Conservation (phyloP, 2,329 filamentous ascomycete species). For the Harringtonia lauricola region DNA sequence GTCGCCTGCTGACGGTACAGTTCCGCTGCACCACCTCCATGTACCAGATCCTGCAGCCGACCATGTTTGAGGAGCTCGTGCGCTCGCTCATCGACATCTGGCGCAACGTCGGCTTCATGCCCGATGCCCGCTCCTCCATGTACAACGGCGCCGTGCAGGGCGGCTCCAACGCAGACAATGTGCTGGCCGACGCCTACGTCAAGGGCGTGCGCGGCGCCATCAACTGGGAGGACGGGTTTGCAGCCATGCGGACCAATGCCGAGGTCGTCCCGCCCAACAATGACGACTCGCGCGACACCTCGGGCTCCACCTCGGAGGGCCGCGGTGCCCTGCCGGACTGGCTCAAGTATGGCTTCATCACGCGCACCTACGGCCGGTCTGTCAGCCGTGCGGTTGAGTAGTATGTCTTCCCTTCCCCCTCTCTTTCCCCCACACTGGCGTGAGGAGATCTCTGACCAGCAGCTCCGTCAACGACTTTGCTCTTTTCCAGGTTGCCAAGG, state of each 20-base stretch:
- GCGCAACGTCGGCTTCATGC: slow-evolving; percentile 51
- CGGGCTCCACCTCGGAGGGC: slow-evolving; percentile 56
- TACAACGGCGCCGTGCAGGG: slow-evolving; percentile 60
- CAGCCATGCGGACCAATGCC: slow-evolving; percentile 56
- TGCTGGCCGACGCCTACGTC: slow-evolving; percentile 61
- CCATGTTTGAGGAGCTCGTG: slow-evolving; percentile 52
- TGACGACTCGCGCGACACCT: slow-evolving; percentile 41
- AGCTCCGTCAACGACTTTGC: slow-evolving; percentile 49
- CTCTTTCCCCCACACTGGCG: too few species aligned
- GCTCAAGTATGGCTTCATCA: slow-evolving; percentile 54
- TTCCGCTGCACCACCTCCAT: slow-evolving; percentile 56
- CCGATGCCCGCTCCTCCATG: slow-evolving; percentile 56
- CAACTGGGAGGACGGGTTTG: slow-evolving; percentile 52
- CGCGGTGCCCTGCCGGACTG: slow-evolving; percentile 60
- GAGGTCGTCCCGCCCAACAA: slow-evolving; percentile 51
- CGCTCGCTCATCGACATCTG: slow-evolving; percentile 59
- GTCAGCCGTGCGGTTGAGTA: slow-evolving; percentile 59
- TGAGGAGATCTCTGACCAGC: too few species aligned
- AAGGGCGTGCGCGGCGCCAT: slow-evolving; percentile 54
- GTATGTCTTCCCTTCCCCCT: not conserved
- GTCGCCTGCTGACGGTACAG: slow-evolving; percentile 7
- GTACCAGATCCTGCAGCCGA: slow-evolving; percentile 53
- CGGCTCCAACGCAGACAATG: slow-evolving; percentile 60
- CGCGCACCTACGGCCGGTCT: slow-evolving; percentile 46
- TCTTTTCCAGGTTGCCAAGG: slow-evolving; percentile 52